Conservation (phyloP, 106 monocot species). For the Amphibolis antarctica region DNA sequence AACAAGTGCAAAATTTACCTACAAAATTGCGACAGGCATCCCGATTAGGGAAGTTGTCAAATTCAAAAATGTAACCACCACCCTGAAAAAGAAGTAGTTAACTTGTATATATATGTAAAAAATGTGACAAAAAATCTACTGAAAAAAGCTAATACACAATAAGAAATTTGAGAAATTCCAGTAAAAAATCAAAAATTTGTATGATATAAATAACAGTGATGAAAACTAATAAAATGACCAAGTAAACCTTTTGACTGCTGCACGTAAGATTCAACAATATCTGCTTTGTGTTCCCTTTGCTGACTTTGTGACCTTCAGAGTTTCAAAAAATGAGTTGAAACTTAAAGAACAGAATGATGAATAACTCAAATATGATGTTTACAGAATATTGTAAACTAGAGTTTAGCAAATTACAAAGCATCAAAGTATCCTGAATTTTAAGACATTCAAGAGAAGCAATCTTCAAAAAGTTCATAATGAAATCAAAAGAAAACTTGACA, state of each 20-base stretch:
- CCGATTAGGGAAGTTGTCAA: constrained; percentile 75
- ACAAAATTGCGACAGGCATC: constrained; percentile 90
- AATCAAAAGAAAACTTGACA: no score
- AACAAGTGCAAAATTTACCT: constrained; percentile 27
- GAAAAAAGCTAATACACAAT: neutral
- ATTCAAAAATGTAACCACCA: constrained; percentile 88
- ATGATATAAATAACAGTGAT: neutral
- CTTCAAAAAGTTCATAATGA: no score
- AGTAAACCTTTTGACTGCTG: constrained; percentile 63
- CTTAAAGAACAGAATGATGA: no score
- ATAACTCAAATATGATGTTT: no score
- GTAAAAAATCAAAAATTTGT: neutral
- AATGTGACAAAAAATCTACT: neutral
- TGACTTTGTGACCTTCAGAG: constrained; percentile 95
- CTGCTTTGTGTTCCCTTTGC: constrained; percentile 80
- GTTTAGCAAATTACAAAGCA: no score
- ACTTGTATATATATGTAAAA: neutral
- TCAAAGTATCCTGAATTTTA: no score
- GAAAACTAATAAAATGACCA: neutral
- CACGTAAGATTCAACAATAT: constrained; percentile 77
- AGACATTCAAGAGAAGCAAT: no score
- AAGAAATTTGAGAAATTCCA: neutral
- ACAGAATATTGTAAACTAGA: no score
- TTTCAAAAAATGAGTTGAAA: no score
- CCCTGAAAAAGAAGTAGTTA: constrained; percentile 38